Evolutionary conservation across 768 basidiomycete genomes (phyloP).

Genomic region (Lactarius deliciosus): DNA sequence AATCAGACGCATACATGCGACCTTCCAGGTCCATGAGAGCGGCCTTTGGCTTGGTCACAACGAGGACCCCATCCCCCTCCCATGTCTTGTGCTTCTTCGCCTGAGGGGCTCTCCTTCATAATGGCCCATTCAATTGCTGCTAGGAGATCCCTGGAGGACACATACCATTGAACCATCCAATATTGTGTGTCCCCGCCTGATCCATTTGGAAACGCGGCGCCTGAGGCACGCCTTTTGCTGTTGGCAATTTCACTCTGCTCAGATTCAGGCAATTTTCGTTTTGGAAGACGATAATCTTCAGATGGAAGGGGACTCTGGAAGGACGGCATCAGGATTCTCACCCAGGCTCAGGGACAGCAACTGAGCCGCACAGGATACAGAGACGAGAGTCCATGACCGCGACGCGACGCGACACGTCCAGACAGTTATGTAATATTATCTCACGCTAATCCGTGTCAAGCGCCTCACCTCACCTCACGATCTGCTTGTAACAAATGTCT

Average conservation of each 20-base stretch:
- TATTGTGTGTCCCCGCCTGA: conserved; percentile 41
- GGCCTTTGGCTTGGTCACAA: conserved; percentile 44
- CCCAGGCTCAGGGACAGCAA: neutral
- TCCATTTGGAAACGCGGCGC: conserved; percentile 9
- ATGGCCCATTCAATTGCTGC: conserved; percentile 1
- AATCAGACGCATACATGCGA: conserved; percentile 48
- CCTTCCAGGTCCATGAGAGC: conserved; percentile 63
- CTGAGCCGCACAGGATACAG: neutral
- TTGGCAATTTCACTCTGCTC: conserved; percentile 22
- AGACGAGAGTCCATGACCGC: neutral
- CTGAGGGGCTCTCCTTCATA: conserved; percentile 61
- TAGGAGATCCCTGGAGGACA: neutral
- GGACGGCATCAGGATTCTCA: conserved; percentile 20
- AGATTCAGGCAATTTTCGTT: conserved; percentile 31
- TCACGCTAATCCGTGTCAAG: neutral
- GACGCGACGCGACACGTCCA: conserved; percentile 27
- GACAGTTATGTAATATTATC: conserved; percentile 6
- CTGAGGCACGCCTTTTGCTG: conserved; percentile 32
- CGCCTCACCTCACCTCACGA: neutral
- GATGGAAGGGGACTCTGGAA: conserved; percentile 22
- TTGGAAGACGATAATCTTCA: conserved; percentile 19
- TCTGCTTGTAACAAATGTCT: no score
- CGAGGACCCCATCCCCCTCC: conserved; percentile 80
- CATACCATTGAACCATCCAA: conserved; percentile 82
- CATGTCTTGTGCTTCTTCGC: conserved; percentile 86